A percentile compares a stretch with the other conserved stretches of the same genome.
phyloP scores from a whole-genome alignment of 768 basidiomycete genomes.

The Cyclocybe cylindracea region DNA sequence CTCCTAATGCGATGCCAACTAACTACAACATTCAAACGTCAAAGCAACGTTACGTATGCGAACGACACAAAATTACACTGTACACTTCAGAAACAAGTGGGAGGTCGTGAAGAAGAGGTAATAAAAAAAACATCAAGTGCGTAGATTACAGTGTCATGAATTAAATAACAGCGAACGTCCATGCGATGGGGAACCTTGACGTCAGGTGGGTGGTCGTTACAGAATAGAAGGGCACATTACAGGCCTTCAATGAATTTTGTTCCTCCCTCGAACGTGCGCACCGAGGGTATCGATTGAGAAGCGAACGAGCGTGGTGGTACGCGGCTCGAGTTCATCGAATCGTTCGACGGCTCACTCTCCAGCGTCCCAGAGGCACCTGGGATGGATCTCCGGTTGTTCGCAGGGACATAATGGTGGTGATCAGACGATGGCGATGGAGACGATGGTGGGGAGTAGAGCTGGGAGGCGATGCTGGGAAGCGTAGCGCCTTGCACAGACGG shows the following conservation, averaged over 20 bases:
- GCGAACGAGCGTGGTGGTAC: slow-evolving; percentile 12
- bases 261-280: slow-evolving; percentile 43
- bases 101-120: not conserved
- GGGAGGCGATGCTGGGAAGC: slow-evolving; percentile 27
- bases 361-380: not conserved
- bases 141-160: slow-evolving; percentile 11
- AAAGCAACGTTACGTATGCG: not conserved
- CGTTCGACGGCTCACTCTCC: slow-evolving; percentile 10
- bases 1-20: no score
- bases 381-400: slow-evolving; percentile 10
- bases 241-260: slow-evolving; percentile 50
- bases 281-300: slow-evolving; percentile 21
- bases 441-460: slow-evolving; percentile 32
- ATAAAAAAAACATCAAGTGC: slow-evolving; percentile 4
- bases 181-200: not conserved
- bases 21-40: no score
- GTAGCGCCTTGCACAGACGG: slow-evolving; percentile 20
- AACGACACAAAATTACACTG: not conserved
- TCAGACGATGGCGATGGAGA: slow-evolving; percentile 20
- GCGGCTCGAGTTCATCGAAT: slow-evolving; percentile 3
- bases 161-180: slow-evolving; percentile 10
- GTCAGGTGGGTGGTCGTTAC: no score
- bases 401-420: slow-evolving; percentile 13
- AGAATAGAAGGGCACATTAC: slow-evolving; percentile 14
- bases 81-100: not conserved